Evolutionary conservation across 2,329 filamentous ascomycete species (phyloP).

Genomic region (Sclerotinia sclerotiorum): DNA sequence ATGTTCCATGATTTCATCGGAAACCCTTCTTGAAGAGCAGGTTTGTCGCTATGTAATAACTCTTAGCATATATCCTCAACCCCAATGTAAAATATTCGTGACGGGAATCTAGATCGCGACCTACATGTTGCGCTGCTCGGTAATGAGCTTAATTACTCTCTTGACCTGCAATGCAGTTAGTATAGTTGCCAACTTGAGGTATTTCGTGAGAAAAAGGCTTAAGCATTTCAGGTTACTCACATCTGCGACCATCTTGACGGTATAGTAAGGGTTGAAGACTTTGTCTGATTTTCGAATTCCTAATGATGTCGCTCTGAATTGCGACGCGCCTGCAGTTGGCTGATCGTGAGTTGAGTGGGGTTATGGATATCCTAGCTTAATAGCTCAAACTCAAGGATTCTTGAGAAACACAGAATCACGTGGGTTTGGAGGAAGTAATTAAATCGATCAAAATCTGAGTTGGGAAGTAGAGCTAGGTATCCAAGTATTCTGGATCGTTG

Average conservation of each 20-base stretch:
- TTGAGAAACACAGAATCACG: slow-evolving; percentile 21
- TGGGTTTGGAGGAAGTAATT: slow-evolving; percentile 8
- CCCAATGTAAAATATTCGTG: not conserved
- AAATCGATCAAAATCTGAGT: not conserved
- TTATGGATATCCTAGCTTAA: slow-evolving; percentile 18
- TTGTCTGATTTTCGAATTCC: slow-evolving; percentile 16
- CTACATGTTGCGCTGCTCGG: slow-evolving; percentile 74
- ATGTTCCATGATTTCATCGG: slow-evolving; percentile 94
- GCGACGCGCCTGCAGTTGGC: slow-evolving; percentile 21
- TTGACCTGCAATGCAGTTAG: slow-evolving; percentile 56
- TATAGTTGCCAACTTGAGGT: not conserved
- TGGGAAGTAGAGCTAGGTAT: not conserved
- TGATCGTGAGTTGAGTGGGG: slow-evolving; percentile 22
- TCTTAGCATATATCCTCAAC: slow-evolving; percentile 23
- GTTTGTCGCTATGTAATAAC: slow-evolving; percentile 62
- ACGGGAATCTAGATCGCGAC: slow-evolving; percentile 44
- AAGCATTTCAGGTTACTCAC: slow-evolving; percentile 27
- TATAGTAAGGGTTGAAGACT: slow-evolving; percentile 15
- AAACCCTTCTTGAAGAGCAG: slow-evolving; percentile 79
- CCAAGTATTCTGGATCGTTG: not conserved
- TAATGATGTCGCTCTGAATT: slow-evolving; percentile 11
- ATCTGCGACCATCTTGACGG: slow-evolving; percentile 39
- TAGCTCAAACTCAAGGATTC: not conserved
- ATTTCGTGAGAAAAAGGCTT: not conserved
- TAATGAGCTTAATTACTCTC: slow-evolving; percentile 88